Evolutionary conservation across 495 filamentous ascomycete genomes (phyloP), one percentile per base, ranked within the genome.

Genomic region (Oleoguttula mirabilis): DNA sequence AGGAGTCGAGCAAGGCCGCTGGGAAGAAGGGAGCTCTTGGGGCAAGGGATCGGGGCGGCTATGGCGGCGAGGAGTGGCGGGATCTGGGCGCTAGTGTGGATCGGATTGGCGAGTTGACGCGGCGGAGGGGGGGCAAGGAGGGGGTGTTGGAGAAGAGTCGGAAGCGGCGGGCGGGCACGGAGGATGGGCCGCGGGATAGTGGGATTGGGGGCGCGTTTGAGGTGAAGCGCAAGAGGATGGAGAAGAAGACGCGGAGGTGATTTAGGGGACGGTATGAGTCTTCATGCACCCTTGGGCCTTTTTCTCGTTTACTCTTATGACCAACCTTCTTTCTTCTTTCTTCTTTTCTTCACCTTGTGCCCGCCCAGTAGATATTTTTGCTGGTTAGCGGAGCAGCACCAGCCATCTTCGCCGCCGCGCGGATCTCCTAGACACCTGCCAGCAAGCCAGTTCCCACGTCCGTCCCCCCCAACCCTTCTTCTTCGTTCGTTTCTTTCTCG

Each of bases 1-100:
- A 85, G 80, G 81, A 80, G 12, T 79, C 79, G 39, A 86, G 77
- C 19, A 85, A 87, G 78, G 84, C 79, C 14, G 76, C 73, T 72
- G 82, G 33, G 63, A 71, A 54, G 82, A 84, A 57, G 75, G n/a
- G n/a, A n/a, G n/a, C n/a, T n/a, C n/a, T n/a, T n/a, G 83, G 16
- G 74, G 78, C 52, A 66, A 72, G 46, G 28, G 40, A 48, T 3
- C 32, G 21, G 28, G 45, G 44, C 28, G 42, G 41, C 11, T 54
- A 69, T 87, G 28, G 82, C 76, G n/a, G 83, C 79, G 36, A 86
- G 80, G 51, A 63, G 83, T 32, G 74, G 70, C 51, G 63, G 82
- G 36, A 75, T 71, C 32, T 88, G 50, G 74, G 80, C 36, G 80
- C 84, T 47, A 79, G 80, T 7, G 80, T 85, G 55, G 69, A 75